Base-by-base conservation (phyloP, 495 filamentous ascomycete genomes). In the Talaromyces thailandensis region DNA sequence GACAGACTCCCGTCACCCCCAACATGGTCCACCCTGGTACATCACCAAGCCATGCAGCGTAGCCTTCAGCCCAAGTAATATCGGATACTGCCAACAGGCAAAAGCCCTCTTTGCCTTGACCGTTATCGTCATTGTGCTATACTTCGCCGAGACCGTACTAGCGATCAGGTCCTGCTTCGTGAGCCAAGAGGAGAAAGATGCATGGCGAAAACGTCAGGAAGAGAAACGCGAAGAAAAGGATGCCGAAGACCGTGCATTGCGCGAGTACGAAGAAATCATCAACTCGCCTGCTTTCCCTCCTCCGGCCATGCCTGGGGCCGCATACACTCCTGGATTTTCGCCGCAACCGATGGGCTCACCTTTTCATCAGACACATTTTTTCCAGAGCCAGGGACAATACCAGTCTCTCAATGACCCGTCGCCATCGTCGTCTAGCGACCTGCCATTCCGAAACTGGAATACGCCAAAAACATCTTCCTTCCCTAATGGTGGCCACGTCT, bases 11-110 rank as follows among this genome's bases (percentile, higher is more conserved):
- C 66, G 79, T 4, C 84, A 88, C 63, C 85, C 83, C 6, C 86
- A 90, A 64, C 76, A 79, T 6, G 83, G 86, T 1, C 76, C 90
- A 4, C 83, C 86, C 12, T 97, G 92, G 92, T 96, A 95, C 68
- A 85, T 97, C 66, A 83, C 85, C 40, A 89, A 90, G 69, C 82
- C 79, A 64, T 97, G 92, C 72, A 80, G 69, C 51, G 82, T 92
- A 12, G 88, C 89, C 0, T 72, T 70, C 23, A 70, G 79, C 6
- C 72, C 74, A 43, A 73, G 70, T 11, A 82, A 86, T 53, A 74
- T 84, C n/a, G 78, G 80, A 26, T 89, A 87, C 68, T 97, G 92
- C 76, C 68, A 80, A 66, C 86, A 91, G 72, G 89, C 92, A 25
- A 91, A 95, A 71, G 80, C 81, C 21, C 73, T 86, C 2, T 95